These are phyloP conservation scores for Fusarium guadeloupense DNA, from an alignment of 2,329 filamentous ascomycete genomes.

Conservation along the genomic window DNA sequence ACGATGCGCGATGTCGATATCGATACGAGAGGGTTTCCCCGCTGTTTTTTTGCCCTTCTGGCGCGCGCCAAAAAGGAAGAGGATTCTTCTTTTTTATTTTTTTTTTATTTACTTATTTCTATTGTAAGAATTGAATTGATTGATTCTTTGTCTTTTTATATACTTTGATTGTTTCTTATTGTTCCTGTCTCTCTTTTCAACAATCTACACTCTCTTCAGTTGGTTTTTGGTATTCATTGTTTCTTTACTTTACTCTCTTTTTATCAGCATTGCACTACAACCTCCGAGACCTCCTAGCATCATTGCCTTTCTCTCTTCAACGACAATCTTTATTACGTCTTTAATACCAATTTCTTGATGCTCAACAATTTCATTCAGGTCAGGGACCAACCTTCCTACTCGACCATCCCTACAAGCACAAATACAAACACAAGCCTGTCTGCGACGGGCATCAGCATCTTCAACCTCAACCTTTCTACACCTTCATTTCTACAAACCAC, in stretches of 20 bases:
- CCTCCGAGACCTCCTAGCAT: conserved; percentile 12
- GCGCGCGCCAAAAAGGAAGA: conserved; percentile 28
- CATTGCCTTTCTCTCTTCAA: neutral
- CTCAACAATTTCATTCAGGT: conserved; percentile 23
- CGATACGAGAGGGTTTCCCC: conserved; percentile 13
- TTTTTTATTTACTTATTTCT: neutral
- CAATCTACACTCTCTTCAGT: conserved; percentile 8
- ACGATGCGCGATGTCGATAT: too few relatives aligned
- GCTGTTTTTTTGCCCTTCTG: conserved; percentile 5
- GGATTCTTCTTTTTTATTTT: neutral
- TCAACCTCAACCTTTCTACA: too few relatives aligned
- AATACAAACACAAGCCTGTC: conserved; percentile 15
- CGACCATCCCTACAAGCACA: neutral
- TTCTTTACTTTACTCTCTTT: conserved; percentile 6
- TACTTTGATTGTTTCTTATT: conserved; percentile 2
- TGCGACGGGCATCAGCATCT: conserved; percentile 26
- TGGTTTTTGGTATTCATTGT: conserved; percentile 13
- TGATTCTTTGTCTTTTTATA: conserved; percentile 13
- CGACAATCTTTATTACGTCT: neutral
- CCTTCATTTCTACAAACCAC: conserved; percentile 7
- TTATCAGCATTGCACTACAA: conserved; percentile 6
- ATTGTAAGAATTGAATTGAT: conserved; percentile 4
- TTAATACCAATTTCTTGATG: conserved; percentile 26
- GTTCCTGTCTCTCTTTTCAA: conserved; percentile 7
- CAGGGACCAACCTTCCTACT: conserved; percentile 28